Conservation (phyloP, 345 rosid genomes). For the Aquilaria malaccensis region DNA sequence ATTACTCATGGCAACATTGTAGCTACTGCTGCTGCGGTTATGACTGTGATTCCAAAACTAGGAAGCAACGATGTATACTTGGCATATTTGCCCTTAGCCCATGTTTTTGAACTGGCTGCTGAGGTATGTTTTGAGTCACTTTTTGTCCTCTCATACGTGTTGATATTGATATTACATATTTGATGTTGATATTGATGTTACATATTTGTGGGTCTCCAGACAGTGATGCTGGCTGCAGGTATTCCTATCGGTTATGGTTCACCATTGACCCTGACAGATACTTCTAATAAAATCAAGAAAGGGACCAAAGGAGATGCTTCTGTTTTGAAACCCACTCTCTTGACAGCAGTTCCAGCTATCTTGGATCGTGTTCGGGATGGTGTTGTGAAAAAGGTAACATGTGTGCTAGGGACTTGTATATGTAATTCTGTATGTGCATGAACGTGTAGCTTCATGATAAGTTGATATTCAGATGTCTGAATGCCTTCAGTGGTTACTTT, state of each 20-base stretch:
- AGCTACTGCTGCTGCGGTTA: slow-evolving; percentile 79
- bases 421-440: background rate
- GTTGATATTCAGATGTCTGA: background rate
- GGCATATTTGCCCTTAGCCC: slow-evolving; percentile 92
- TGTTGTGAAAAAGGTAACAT: slow-evolving; percentile 62
- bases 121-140: slow-evolving; percentile 41
- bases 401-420: slow-evolving; percentile 1
- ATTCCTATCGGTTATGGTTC: slow-evolving; percentile 86
- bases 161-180: slow-evolving; percentile 14
- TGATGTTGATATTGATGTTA: slow-evolving; percentile 24
- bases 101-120: slow-evolving; percentile 89
- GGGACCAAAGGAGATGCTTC: slow-evolving; percentile 95
- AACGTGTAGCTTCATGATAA: background rate
- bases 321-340: slow-evolving; percentile 63
- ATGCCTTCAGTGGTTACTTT: slow-evolving; percentile 8
- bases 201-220: slow-evolving; percentile 29
- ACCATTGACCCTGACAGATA: slow-evolving; percentile 73
- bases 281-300: slow-evolving; percentile 71
- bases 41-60: slow-evolving; percentile 54
- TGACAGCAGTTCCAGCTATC: slow-evolving; percentile 90
- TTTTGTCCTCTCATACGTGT: slow-evolving; percentile 8
- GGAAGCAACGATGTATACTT: slow-evolving; percentile 47
- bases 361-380: slow-evolving; percentile 83
- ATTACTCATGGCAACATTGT: slow-evolving; percentile 79
- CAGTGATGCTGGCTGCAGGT: slow-evolving; percentile 56